phyloP scores from a whole-genome alignment of 2,329 filamentous ascomycete genomes.

The Leptographium lundbergii region DNA sequence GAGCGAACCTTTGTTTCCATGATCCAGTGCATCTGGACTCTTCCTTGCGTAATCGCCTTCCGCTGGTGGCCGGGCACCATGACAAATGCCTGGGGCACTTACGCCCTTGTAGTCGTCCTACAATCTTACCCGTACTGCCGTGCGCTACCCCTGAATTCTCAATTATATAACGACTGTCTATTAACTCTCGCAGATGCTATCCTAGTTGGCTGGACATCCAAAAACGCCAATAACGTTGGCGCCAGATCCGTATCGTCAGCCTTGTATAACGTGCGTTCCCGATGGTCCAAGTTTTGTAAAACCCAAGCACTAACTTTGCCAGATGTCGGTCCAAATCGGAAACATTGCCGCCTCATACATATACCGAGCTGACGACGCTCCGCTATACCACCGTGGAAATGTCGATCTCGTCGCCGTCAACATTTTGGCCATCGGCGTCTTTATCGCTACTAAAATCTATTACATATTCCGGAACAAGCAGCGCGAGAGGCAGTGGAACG shows the following conservation, averaged over 20 bases:
- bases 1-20: slow-evolving; percentile 33
- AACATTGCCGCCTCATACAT: slow-evolving; percentile 26
- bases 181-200: slow-evolving; percentile 33
- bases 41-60: slow-evolving; percentile 40
- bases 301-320: not conserved
- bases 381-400: slow-evolving; percentile 41
- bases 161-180: slow-evolving; percentile 19
- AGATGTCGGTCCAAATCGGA: slow-evolving; percentile 25
- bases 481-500: slow-evolving; percentile 32
- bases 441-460: slow-evolving; percentile 37
- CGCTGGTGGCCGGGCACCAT: slow-evolving; percentile 29
- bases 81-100: slow-evolving; percentile 29
- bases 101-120: slow-evolving; percentile 33
- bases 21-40: slow-evolving; percentile 36
- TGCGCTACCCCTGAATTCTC: slow-evolving; percentile 27
- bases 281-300: not conserved
- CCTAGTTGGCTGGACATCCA: slow-evolving; percentile 43
- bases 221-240: slow-evolving; percentile 30
- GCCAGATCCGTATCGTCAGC: slow-evolving; percentile 7
- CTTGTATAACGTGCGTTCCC: slow-evolving; percentile 6
- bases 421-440: slow-evolving; percentile 34
- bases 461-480: slow-evolving; percentile 35
- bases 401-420: slow-evolving; percentile 37
- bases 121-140: slow-evolving; percentile 39
- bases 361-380: slow-evolving; percentile 42